Evolutionary conservation across 176 grass and related monocot species (phyloP).

Genomic region (Raddia distichophylla): DNA sequence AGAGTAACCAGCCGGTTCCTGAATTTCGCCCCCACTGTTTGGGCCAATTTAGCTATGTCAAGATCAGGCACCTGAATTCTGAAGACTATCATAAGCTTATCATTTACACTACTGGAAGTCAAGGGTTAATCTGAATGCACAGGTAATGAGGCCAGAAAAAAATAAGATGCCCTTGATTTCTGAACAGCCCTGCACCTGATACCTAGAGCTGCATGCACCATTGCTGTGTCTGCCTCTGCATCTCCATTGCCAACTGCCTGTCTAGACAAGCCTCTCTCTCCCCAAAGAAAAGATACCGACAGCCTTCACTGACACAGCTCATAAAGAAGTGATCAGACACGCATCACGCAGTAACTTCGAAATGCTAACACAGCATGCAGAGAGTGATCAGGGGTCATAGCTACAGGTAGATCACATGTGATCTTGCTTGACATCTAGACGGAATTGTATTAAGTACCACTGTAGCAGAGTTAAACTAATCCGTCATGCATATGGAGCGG

Average conservation of each 20-base stretch:
- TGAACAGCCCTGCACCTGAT: slow-evolving; percentile 36
- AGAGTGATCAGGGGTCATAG: neutral
- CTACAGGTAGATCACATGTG: slow-evolving; percentile 53
- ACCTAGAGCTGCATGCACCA: slow-evolving; percentile 41
- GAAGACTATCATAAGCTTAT: slow-evolving; percentile 33
- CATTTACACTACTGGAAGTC: neutral
- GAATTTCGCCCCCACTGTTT: neutral
- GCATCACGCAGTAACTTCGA: slow-evolving; percentile 51
- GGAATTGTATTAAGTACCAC: neutral
- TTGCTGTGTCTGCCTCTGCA: slow-evolving; percentile 26
- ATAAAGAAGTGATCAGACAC: slow-evolving; percentile 40
- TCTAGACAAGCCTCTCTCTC: neutral
- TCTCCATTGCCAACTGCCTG: slow-evolving; percentile 26
- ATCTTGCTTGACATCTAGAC: slow-evolving; percentile 38
- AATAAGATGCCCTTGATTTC: slow-evolving; percentile 47
- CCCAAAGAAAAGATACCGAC: slow-evolving; percentile 37
- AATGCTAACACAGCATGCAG: slow-evolving; percentile 22
- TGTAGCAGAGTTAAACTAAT: slow-evolving; percentile 29
- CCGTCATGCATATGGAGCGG: neutral
- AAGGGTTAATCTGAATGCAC: slow-evolving; percentile 14
- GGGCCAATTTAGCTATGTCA: neutral
- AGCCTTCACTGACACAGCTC: slow-evolving; percentile 39
- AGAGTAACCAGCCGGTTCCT: neutral
- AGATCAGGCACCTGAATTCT: slow-evolving; percentile 1
- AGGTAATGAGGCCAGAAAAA: slow-evolving; percentile 16